phyloP scores from a whole-genome alignment of 345 rosid genomes.

The Capsella bursapastoris region DNA sequence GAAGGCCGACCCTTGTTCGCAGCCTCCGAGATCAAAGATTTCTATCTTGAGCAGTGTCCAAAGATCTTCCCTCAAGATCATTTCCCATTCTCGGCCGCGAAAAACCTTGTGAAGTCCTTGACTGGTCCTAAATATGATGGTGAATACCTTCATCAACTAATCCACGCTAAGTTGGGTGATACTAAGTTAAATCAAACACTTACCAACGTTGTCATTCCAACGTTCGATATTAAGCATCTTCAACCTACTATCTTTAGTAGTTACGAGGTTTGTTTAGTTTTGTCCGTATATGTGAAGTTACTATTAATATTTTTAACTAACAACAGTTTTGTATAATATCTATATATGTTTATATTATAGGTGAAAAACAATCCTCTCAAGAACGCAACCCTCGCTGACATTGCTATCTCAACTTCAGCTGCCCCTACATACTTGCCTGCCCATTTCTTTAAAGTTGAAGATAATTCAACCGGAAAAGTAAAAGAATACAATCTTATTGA shows the following conservation, averaged over 20 bases:
- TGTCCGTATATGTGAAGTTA: background rate
- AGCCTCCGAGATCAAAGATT: constrained; percentile 64
- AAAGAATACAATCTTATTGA: constrained; percentile 68
- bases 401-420: constrained; percentile 43
- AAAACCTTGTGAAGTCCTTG: constrained; percentile 50
- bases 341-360: constrained; percentile 46
- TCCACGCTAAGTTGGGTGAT: constrained; percentile 56
- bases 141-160: constrained; percentile 51
- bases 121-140: constrained; percentile 72
- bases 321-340: background rate
- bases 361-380: constrained; percentile 44
- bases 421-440: constrained; percentile 46
- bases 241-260: constrained; percentile 71
- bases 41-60: constrained; percentile 58
- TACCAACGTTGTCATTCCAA: constrained; percentile 75
- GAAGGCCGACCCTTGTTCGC: constrained; percentile 65
- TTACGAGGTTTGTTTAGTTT: constrained; percentile 51
- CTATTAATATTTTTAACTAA: background rate
- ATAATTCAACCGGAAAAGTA: constrained; percentile 36
- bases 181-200: constrained; percentile 57
- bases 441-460: constrained; percentile 45
- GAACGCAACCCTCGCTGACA: constrained; percentile 42
- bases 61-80: constrained; percentile 61
- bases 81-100: constrained; percentile 42
- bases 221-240: constrained; percentile 71